Percentiles rank a stretch among this genome's conserved stretches.
Conservation (phyloP, 257 asterid genomes). For the Henckelia pumila region DNA sequence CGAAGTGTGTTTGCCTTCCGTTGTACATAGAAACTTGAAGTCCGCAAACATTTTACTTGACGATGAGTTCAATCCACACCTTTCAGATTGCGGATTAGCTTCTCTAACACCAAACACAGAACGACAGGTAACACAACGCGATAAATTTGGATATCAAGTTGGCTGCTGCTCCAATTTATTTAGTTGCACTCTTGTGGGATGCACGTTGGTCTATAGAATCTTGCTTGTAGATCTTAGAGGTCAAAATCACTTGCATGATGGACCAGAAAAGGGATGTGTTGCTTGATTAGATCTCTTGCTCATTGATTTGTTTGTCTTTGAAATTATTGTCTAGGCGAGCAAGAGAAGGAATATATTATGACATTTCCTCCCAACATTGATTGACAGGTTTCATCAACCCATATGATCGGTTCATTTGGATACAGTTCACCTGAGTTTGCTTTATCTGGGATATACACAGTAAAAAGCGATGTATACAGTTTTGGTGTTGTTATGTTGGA, state of each 20-base stretch:
- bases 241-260: not conserved
- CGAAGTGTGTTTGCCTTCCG: constrained; percentile 94
- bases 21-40: constrained; percentile 92
- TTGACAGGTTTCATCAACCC: constrained; percentile 67
- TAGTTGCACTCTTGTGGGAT: not conserved
- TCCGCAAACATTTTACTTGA: constrained; percentile 92
- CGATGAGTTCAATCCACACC: constrained; percentile 88
- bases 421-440: constrained; percentile 98
- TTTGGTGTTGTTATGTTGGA: constrained; percentile 98
- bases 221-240: not conserved
- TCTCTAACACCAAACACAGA: constrained; percentile 81
- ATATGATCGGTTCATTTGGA: constrained; percentile 84
- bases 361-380: constrained; percentile 24
- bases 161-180: not conserved
- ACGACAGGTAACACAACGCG: constrained; percentile 62
- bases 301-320: constrained; percentile 4
- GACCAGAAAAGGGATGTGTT: constrained; percentile 1
- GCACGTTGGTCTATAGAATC: not conserved
- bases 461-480: constrained; percentile 93
- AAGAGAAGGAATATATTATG: not conserved
- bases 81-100: constrained; percentile 95
- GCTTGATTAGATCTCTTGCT: constrained; percentile 1
- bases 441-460: constrained; percentile 88
- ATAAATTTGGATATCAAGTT: constrained; percentile 14
- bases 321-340: not conserved